Evolutionary conservation across 2,329 filamentous ascomycete species (phyloP), one percentile per base, ranked within the genome.

Genomic region (Microthyrium microscopicum): DNA sequence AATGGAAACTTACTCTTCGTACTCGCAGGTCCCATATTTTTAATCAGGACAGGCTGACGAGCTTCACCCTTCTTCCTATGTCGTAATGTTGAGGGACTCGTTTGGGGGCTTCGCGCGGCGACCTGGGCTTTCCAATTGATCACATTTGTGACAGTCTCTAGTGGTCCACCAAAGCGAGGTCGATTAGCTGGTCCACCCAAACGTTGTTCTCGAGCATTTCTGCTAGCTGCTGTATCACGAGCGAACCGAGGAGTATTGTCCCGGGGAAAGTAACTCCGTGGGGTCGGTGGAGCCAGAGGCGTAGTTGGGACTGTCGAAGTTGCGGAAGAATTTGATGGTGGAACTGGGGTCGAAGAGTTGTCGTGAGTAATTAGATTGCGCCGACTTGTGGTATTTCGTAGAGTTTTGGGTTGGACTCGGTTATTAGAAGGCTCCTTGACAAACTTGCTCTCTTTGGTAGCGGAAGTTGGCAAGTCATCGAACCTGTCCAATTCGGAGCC

Each of bases 31-130:
- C 72, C 72, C 51, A 94, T 68, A 41, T 85, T 83, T 39, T 85
- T 78, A 48, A 95, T 95, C 40, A 98, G 64, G 44, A 87, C 79
- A 35, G 89, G 89, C n/a, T n/a, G n/a, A n/a, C n/a, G n/a, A n/a
- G n/a, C n/a, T n/a, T n/a, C n/a, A 53, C 87, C 89, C 42, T 75
- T 16, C 12, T 55, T 58, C 41, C 58, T 64, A 46, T 57, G 62
- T 40, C 59, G 56, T 27, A 61, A 50, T 21, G 64, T 51, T 35
- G 55, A 57, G 19, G 66, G 63, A 43, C 59, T 66, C 5, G 57
- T 57, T 39, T 62, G 57, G 8, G 62, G 61, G 39, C 61, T 64
- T 19, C 62, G 57, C 21, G 64, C 57, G 34, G 59, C 57, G 27
- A 66, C 57, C 39, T 65, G 64, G 13, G 66, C 55, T 47, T 71